Base-by-base conservation (phyloP, 305 asterid species). In the Petunia hybrid region DNA sequence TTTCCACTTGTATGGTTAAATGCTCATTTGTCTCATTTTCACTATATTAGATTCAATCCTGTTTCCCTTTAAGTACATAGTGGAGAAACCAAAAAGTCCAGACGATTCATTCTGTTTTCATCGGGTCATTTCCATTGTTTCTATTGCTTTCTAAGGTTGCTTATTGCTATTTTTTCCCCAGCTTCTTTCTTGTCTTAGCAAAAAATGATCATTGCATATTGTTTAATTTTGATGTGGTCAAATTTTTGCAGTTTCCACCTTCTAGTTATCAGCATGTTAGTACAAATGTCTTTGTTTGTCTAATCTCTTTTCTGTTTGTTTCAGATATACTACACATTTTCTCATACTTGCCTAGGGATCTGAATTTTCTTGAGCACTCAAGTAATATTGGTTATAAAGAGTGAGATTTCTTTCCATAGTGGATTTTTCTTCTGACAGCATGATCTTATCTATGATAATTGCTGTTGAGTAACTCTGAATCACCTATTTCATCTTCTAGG, bases 361-460 rank as follows among this genome's bases (percentile, higher is more conserved):
- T 96, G 86, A 96, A 96, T 90, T 96, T 94, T 89, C 83, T 96
- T 48, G 97, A 96, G 92, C 99, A 96, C 81, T 89, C 98, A 38
- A 94, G 98, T 82, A 90, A 89, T 80, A 84, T 94, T 84, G 99
- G 99, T 85, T 96, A 97, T 95, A 96, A 90, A 92, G 99, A 96
- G 98, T 94, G 89, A 92, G 99, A 82, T 60, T 61, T 36, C 66
- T 61, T 46, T 79, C n/a, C 65, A 38, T 55, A 38, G 48, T 65
- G 12, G 41, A 40, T 51, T 67, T 36, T 13, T 13, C 38, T 66
- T 79, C 66, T 53, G 66, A 53, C n/a, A 43, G 2, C 64, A 53
- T 13, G 53, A 70, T 79, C 9, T 53, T 53, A 35, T 53, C 40
- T 66, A n/a, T 40, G 77, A 53, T 43, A 36, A 53, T 13, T 53